These are phyloP conservation scores for Oidiodendron maius DNA, from an alignment of 495 filamentous ascomycete species.

Conservation along the genomic window DNA sequence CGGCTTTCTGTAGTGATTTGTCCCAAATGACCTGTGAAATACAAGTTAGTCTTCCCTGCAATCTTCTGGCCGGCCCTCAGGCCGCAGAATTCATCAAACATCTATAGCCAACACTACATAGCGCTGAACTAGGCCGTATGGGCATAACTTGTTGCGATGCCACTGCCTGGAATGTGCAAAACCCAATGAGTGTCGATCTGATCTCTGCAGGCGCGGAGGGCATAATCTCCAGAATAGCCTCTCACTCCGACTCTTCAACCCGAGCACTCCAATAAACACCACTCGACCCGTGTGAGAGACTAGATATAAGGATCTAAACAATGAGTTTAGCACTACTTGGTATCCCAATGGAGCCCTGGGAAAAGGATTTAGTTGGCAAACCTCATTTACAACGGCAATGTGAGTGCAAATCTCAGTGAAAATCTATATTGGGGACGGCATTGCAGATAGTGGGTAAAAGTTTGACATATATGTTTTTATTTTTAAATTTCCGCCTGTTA, in stretches of 20 bases:
- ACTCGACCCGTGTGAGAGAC: slow-evolving; percentile 40
- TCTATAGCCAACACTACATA: slow-evolving; percentile 37
- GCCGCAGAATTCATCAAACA: slow-evolving; percentile 47
- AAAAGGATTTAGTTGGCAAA: too few relatives aligned
- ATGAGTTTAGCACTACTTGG: slow-evolving; percentile 37
- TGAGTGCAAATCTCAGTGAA: too few relatives aligned
- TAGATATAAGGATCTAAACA: slow-evolving; percentile 43
- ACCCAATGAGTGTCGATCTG: slow-evolving; percentile 35
- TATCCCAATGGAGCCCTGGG: slow-evolving; percentile 33
- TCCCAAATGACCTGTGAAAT: too few relatives aligned
- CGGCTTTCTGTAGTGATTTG: too few relatives aligned
- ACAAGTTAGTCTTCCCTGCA: slow-evolving; percentile 1
- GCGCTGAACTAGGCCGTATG: slow-evolving; percentile 28
- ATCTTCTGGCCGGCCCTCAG: neutral
- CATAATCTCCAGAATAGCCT: slow-evolving; percentile 35
- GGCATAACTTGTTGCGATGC: slow-evolving; percentile 47
- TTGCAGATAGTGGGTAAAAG: too few relatives aligned
- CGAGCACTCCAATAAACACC: slow-evolving; percentile 33
- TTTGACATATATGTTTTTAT: too few relatives aligned
- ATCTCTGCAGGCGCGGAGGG: slow-evolving; percentile 28
- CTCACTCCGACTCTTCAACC: slow-evolving; percentile 39
- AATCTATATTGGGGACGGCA: too few relatives aligned
- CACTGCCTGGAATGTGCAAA: slow-evolving; percentile 37
- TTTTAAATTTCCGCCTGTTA: too few relatives aligned
- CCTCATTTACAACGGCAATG: too few relatives aligned